Conservation (phyloP, 108 stramenopile species). For the Nitzschia sp. region DNA sequence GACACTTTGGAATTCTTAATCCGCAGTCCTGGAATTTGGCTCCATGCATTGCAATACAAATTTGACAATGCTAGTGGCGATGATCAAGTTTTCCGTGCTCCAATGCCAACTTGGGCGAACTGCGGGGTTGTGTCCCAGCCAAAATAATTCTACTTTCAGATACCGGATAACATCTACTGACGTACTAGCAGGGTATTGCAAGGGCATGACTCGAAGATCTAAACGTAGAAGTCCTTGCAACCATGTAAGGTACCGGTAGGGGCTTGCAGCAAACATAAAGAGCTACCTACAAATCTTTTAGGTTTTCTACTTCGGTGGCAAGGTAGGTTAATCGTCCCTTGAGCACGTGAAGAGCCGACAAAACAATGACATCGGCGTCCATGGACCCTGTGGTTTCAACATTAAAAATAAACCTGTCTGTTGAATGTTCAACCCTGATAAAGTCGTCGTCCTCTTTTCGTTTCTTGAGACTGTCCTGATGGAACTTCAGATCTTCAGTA, state of each 20-base stretch:
- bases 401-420: slow-evolving; percentile 78
- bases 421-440: slow-evolving; percentile 65
- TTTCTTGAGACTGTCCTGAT: slow-evolving; percentile 76
- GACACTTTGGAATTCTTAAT: slow-evolving; percentile 66
- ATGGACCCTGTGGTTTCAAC: slow-evolving; percentile 87
- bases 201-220: no score
- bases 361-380: slow-evolving; percentile 84
- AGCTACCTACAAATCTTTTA: slow-evolving; percentile 59
- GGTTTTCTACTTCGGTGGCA: slow-evolving; percentile 79
- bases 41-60: slow-evolving; percentile 79
- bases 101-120: slow-evolving; percentile 9
- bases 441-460: slow-evolving; percentile 85
- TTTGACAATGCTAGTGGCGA: slow-evolving; percentile 5
- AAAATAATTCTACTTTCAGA: no score
- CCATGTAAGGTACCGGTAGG: no score
- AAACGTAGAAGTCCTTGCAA: no score
- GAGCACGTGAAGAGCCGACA: slow-evolving; percentile 71
- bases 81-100: slow-evolving; percentile 1
- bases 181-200: no score
- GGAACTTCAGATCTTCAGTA: slow-evolving; percentile 74
- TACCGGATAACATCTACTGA: no score
- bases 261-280: no score
- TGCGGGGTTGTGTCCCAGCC: not conserved
- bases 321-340: slow-evolving; percentile 80
- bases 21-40: slow-evolving; percentile 78